Conservation (phyloP, 148 eudicot genomes). For the Linanthus parryae region DNA sequence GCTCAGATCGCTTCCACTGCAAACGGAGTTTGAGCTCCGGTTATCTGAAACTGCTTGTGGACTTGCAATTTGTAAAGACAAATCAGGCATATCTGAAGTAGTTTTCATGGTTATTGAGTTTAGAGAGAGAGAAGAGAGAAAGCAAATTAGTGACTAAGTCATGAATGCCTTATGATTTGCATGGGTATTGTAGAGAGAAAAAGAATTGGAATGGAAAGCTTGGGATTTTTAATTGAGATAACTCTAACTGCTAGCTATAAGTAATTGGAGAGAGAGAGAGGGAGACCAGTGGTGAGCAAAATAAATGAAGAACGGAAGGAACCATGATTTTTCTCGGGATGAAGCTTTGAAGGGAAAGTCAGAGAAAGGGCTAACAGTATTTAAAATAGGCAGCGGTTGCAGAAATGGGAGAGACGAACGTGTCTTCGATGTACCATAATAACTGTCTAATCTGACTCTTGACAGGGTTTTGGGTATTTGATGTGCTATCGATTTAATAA, state of each 20-base stretch:
- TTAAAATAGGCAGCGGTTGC: no score
- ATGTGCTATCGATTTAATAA: no score
- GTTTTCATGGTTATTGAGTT: neutral
- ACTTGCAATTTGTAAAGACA: slow-evolving; percentile 56
- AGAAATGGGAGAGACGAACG: no score
- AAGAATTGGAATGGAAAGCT: slow-evolving; percentile 10
- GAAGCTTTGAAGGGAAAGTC: slow-evolving; percentile 23
- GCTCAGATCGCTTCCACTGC: slow-evolving; percentile 28
- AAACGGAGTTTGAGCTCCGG: slow-evolving; percentile 1
- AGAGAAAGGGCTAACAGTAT: slow-evolving; percentile 25
- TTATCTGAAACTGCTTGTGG: slow-evolving; percentile 49
- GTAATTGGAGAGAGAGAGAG: slow-evolving; percentile 5
- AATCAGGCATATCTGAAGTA: slow-evolving; percentile 34
- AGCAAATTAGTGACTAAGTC: slow-evolving; percentile 38
- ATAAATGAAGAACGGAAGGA: neutral
- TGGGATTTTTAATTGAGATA: slow-evolving; percentile 9
- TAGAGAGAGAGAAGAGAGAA: neutral
- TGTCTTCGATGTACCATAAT: no score
- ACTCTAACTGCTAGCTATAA: no score
- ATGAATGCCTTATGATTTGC: slow-evolving; percentile 89
- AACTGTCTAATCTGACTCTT: no score
- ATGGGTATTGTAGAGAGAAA: slow-evolving; percentile 41
- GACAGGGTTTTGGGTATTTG: no score
- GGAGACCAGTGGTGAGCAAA: neutral
- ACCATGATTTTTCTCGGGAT: neutral